Percentiles rank a stretch among this genome's conserved stretches.
Conservation (phyloP, 768 basidiomycete species). For the Boletus vinaceobasis region DNA sequence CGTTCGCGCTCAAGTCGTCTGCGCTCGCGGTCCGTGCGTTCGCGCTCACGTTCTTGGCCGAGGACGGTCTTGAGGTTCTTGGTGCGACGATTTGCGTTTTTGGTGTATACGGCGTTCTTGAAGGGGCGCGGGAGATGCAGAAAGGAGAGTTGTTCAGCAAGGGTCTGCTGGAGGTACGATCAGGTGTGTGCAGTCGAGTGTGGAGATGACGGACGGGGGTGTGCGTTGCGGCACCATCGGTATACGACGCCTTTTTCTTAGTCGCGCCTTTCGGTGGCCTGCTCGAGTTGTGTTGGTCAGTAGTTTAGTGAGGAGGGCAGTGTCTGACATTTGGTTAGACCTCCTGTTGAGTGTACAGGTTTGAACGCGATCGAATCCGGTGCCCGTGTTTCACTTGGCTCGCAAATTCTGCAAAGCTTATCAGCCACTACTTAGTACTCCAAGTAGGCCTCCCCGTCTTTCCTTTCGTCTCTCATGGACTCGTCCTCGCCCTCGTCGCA, state of each 20-base stretch:
- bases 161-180: constrained; percentile 42
- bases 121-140: constrained; percentile 69
- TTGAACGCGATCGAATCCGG: not conserved
- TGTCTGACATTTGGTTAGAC: not conserved
- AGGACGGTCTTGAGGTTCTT: constrained; percentile 81
- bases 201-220: constrained; percentile 18
- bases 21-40: constrained; percentile 62
- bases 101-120: constrained; percentile 69
- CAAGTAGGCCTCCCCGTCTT: not conserved
- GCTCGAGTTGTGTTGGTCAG: not conserved
- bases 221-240: constrained; percentile 3
- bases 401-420: not conserved
- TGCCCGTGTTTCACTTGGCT: not conserved
- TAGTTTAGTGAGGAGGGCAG: not conserved
- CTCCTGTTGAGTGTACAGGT: not conserved
- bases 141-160: constrained; percentile 74
- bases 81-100: constrained; percentile 67
- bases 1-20: constrained; percentile 49
- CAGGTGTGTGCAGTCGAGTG: not conserved
- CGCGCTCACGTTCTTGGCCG: constrained; percentile 74
- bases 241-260: constrained; percentile 11
- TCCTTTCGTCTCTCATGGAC: not conserved
- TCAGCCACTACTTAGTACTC: not conserved
- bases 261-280: constrained; percentile 31
- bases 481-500: not conserved